Base-by-base conservation (phyloP, 1,284 basidiomycete genomes). In the Puccinia hordei region DNA sequence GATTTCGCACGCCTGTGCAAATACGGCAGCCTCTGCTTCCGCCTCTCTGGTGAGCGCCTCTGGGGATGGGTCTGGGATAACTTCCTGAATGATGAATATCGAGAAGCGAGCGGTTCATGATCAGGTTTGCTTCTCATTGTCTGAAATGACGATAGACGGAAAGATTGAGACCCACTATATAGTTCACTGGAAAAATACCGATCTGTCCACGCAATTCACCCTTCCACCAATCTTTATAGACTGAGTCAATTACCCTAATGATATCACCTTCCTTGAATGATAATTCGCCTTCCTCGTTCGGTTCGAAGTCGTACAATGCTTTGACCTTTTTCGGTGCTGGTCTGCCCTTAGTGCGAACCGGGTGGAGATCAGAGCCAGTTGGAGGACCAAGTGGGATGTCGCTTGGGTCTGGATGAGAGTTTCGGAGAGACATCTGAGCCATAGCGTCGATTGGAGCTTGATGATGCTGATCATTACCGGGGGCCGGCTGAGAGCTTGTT, bases 151-250 rank as follows among this genome's bases (percentile, higher is more conserved):
- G n/a, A 24, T 51, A 46, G 66, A 53, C 49, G 66, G 49, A 65
- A 41, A 46, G 51, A 53, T 33, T 38, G 82, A 75, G 81, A 41
- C 91, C 38, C 83, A 93, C 92, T 82, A 99, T 94, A 87, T 98
- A 98, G 85, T 97, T 98, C 55, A 98, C 93, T 0, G 97, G 96
- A 86, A 99, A 99, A 81, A 99, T 99, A 17, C 97, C 97, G 10
- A 94, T 95, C 81, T 93, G 88, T 0, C 95, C 95, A 83, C 92
- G 92, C 55, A 95, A 87, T 83, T 98, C 95, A 1, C 97, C 97
- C 66, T 94, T 88, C 95, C 96, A 99, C 97, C 97, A 99, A 85
- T 98, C 94, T 84, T 95, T 92, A 87, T 98, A 98, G 35, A 92
- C 93, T 59, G 93, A 90, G 86, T 98, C 95, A 13, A 99, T 90